Evolutionary conservation across 441 rosid genomes (phyloP), one percentile per base, ranked within the genome.

Genomic region (Cnidoscolus chayamansa): DNA sequence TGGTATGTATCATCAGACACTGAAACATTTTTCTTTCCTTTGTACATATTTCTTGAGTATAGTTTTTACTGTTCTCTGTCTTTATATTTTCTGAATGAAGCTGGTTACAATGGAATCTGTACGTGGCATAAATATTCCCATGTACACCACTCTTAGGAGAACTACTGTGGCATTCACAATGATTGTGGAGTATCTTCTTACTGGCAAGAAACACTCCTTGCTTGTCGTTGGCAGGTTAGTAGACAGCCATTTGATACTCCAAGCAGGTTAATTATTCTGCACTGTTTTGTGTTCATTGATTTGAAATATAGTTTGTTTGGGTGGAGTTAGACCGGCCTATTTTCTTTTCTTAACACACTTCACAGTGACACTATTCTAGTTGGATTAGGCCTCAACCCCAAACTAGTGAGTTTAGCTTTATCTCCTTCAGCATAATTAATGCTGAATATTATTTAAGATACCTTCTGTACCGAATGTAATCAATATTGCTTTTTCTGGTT

Each of bases 111-210:
- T 93, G 94, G 99, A 91, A 77, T 83, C 96, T 80, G 86, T 95
- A 47, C 96, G 98, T 61, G 95, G 91, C 73, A 96, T 93, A 56
- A 95, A 90, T 82, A 94, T 93, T 76, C 99, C 99, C 67, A 95
- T 95, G 99, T 93, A 92, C 70, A 91, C 98, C 68, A 88, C 99
- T 4, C 93, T 95, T 60, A 88, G 99, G 78, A 87, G 99, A 71
- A 93, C 96, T 4, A 91, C 98, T 0, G 90, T 93, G 55, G 97
- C 89, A 16, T 95, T 95, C 82, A 93, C 99, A 19, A 93, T 95
- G 97, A 73, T 86, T 67, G 86, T 86, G 68, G 99, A 92, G 80
- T 88, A 84, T 78, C 74, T 91, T 83, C 85, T 89, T 68, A 83
- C 89, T 20, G 89, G 97, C 45, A 88, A 91, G 82, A 89, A 81